A percentile compares a stretch with the other conserved stretches of the same genome.
These are phyloP conservation scores for Tetrapisispora nanseiensis DNA, from an alignment of 805 yeast species.

Conservation along the genomic window DNA sequence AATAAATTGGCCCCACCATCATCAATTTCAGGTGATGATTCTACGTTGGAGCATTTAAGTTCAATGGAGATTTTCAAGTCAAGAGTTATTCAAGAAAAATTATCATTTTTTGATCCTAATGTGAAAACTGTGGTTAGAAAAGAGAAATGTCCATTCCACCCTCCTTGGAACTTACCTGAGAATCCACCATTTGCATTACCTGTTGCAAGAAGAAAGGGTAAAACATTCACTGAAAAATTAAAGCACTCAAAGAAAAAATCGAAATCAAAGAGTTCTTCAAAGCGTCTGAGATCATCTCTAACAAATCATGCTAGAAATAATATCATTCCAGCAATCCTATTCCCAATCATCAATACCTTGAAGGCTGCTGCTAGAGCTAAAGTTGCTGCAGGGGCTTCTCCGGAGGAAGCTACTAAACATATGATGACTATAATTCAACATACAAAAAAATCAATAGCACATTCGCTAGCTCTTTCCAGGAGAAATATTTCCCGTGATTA, in stretches of 20 bases:
- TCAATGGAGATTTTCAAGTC: not conserved
- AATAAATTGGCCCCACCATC: constrained; percentile 2
- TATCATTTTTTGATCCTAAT: constrained; percentile 7
- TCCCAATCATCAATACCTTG: constrained; percentile 26
- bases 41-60: constrained; percentile 5
- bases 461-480: constrained; percentile 16
- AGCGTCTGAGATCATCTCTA: constrained; percentile 4
- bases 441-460: constrained; percentile 24
- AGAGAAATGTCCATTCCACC: constrained; percentile 26
- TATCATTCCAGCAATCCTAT: constrained; percentile 20
- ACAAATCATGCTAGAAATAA: constrained; percentile 11
- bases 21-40: constrained; percentile 11
- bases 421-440: constrained; percentile 24
- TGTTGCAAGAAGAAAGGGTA: constrained; percentile 21
- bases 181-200: constrained; percentile 28
- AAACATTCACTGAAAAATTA: constrained; percentile 1
- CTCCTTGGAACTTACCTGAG: constrained; percentile 27
- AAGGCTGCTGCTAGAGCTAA: constrained; percentile 28
- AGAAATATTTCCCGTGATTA: constrained; percentile 4
- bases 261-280: constrained; percentile 1
- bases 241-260: constrained; percentile 1
- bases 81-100: not conserved
- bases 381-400: constrained; percentile 27
- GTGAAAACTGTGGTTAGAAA: constrained; percentile 22
- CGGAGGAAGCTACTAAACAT: constrained; percentile 25